Percentiles rank a stretch among this genome's conserved stretches.
Evolutionary conservation across 345 rosid species (phyloP).

Genomic region (Zanthoxylum bungeanum): DNA sequence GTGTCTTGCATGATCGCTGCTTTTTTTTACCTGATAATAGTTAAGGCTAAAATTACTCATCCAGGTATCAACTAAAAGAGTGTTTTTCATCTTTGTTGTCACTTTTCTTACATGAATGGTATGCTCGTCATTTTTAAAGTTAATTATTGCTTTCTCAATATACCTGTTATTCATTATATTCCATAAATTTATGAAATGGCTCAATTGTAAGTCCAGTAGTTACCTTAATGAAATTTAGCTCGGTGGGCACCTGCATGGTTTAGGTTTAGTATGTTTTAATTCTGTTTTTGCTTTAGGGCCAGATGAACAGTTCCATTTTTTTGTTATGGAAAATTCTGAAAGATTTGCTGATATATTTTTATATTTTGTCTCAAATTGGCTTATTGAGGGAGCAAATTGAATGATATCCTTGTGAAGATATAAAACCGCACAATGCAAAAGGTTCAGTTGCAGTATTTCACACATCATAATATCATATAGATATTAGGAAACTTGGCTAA

Average conservation of each 20-base stretch:
- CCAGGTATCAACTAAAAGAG: not conserved
- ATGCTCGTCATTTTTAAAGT: too few relatives aligned
- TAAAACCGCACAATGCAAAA: not conserved
- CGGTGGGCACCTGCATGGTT: not conserved
- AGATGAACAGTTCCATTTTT: too few relatives aligned
- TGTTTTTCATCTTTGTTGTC: not conserved
- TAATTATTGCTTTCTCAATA: slow-evolving; percentile 11
- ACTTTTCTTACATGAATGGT: not conserved
- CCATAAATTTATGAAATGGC: not conserved
- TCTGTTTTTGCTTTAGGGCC: too few relatives aligned
- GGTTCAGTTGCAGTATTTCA: too few relatives aligned
- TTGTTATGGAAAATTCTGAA: not conserved
- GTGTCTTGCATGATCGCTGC: not conserved
- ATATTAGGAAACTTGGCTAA: not conserved
- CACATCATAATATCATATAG: too few relatives aligned
- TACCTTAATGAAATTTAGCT: not conserved
- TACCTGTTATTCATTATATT: not conserved
- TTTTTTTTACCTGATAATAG: not conserved
- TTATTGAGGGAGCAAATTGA: not conserved
- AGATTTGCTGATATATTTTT: not conserved
- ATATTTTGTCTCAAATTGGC: not conserved
- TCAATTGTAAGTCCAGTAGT: not conserved
- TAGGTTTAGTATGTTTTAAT: too few relatives aligned
- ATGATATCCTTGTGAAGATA: not conserved
- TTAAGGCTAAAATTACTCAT: not conserved